phyloP scores from a whole-genome alignment of 2,329 filamentous ascomycete genomes.

The Huntiella abstrusa region DNA sequence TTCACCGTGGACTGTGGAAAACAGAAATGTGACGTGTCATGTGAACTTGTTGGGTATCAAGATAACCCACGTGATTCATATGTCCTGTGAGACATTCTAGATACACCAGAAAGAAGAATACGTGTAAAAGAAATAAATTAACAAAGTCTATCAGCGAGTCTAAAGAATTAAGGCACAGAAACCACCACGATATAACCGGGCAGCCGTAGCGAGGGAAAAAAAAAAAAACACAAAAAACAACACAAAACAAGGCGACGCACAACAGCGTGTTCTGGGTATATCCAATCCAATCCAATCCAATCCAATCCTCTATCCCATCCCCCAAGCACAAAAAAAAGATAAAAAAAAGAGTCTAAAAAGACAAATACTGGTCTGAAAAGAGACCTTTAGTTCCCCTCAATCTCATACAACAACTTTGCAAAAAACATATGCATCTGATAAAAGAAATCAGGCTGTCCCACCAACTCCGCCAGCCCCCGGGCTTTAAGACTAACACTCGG shows the following conservation, averaged over 20 bases:
- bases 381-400: constrained; percentile 19
- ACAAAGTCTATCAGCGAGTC: too few species aligned
- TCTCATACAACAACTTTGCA: constrained; percentile 41
- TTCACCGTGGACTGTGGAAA: background rate
- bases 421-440: constrained; percentile 46
- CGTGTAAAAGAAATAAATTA: too few species aligned
- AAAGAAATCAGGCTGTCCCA: constrained; percentile 49
- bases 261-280: constrained; percentile 11
- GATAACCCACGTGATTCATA: too few species aligned
- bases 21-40: too few species aligned
- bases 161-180: background rate
- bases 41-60: too few species aligned
- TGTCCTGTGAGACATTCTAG: too few species aligned
- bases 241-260: constrained; percentile 4
- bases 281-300: constrained; percentile 8
- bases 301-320: background rate
- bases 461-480: constrained; percentile 44
- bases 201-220: background rate
- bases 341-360: background rate
- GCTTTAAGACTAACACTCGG: constrained; percentile 34
- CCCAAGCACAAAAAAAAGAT: background rate
- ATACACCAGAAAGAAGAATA: too few species aligned
- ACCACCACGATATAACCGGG: background rate
- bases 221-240: constrained; percentile 4
- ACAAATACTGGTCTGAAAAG: background rate